Conservation (phyloP, 202 grass and related monocot genomes). For the Brachypodium distachyon region DNA sequence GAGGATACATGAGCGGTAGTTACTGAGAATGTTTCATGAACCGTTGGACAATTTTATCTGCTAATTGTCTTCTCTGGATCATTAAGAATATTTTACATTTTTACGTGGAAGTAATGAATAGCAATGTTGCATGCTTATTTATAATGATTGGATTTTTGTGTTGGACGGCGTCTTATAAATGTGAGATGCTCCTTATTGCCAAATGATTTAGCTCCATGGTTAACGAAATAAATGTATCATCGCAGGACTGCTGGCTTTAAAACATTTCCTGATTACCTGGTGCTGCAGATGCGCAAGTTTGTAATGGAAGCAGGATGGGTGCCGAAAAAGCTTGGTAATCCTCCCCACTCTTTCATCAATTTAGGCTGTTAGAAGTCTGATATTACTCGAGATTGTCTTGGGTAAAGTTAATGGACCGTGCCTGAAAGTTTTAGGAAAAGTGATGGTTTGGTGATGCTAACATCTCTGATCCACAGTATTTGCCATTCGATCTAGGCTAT, state of each 20-base stretch:
- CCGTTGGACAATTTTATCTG: not conserved
- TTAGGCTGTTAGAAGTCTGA: not conserved
- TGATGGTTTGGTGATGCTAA: not conserved
- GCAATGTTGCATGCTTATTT: not conserved
- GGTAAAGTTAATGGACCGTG: not conserved
- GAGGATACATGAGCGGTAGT: not conserved
- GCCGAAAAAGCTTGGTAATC: constrained; percentile 89
- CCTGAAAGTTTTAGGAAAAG: not conserved
- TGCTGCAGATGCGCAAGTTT: constrained; percentile 97
- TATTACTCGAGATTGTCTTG: not conserved
- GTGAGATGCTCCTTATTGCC: not conserved
- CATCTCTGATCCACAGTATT: not conserved
- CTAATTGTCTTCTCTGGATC: not conserved
- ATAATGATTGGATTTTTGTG: not conserved
- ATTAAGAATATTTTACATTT: not conserved
- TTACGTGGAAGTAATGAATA: not conserved
- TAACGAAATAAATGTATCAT: not conserved
- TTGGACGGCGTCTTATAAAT: not conserved
- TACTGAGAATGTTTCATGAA: not conserved
- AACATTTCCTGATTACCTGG: constrained; percentile 93
- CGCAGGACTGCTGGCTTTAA: constrained; percentile 76
- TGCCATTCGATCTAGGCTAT: not conserved
- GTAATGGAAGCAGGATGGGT: constrained; percentile 97
- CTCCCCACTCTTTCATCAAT: not conserved
- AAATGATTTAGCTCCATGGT: not conserved